A percentile compares a stretch with the other conserved stretches of the same genome.
phyloP scores from a whole-genome alignment of 371 early-diverging fungal genomes.

The Paraphysoderma sedebokerense region DNA sequence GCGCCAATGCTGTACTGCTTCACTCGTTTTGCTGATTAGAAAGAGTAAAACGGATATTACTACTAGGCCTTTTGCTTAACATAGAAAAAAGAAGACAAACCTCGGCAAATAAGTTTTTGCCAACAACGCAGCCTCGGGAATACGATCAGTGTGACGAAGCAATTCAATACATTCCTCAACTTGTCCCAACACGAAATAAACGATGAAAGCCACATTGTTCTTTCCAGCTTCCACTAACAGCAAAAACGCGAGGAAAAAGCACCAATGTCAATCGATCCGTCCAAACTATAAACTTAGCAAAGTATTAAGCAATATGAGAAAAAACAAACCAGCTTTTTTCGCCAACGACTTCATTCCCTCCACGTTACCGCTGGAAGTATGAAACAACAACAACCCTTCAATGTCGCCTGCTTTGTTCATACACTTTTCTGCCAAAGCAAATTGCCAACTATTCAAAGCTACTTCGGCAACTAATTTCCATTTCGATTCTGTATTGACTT shows the following conservation, averaged over 20 bases:
- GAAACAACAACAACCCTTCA: conserved; percentile 69
- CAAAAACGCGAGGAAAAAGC: background rate
- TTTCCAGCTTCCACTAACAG: conserved; percentile 40
- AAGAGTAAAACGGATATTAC: background rate
- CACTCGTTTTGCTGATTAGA: conserved; percentile 31
- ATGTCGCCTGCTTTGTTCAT: conserved; percentile 71
- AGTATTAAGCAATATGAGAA: background rate
- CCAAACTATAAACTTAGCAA: background rate
- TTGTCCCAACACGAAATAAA: conserved; percentile 52
- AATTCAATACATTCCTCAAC: conserved; percentile 62
- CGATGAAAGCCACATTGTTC: conserved; percentile 79
- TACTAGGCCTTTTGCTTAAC: background rate
- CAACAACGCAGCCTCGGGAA: conserved; percentile 92
- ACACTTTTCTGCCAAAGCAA: conserved; percentile 75
- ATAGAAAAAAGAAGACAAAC: background rate
- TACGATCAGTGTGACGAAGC: conserved; percentile 62
- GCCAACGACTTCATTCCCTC: conserved; percentile 57
- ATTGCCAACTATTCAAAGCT: conserved; percentile 67
- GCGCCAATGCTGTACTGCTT: conserved; percentile 65
- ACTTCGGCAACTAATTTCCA: conserved; percentile 84
- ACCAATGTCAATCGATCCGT: background rate
- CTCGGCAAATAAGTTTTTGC: conserved; percentile 78
- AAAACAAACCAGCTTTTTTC: conserved; percentile 41
- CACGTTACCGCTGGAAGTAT: conserved; percentile 70
- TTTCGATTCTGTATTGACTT: conserved; percentile 59